A percentile compares a stretch with the other conserved stretches of the same genome.
Evolutionary conservation across 2,329 filamentous ascomycete genomes (phyloP).

Genomic region (Colletotrichum gigasporum): DNA sequence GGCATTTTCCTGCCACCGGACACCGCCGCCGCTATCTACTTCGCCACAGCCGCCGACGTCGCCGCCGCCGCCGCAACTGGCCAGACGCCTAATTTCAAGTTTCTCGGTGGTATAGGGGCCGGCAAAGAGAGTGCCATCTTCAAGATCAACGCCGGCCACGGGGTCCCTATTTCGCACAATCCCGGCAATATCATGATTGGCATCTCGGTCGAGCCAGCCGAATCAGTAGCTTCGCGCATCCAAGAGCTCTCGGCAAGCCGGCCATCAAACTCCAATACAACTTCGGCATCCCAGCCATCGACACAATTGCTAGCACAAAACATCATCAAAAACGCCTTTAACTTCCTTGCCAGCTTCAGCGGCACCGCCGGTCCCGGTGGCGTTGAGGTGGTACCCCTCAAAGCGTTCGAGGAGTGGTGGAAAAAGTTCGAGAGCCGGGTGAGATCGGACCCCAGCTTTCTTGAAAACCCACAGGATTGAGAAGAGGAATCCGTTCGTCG

Average conservation of each 20-base stretch:
- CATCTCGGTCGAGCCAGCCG: slow-evolving; percentile 81
- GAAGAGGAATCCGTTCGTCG: too few species aligned
- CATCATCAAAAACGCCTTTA: slow-evolving; percentile 97
- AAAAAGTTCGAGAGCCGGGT: slow-evolving; percentile 91
- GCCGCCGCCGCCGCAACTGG: slow-evolving; percentile 50
- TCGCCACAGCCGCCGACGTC: slow-evolving; percentile 64
- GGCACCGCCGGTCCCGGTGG: slow-evolving; percentile 68
- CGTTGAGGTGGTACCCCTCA: slow-evolving; percentile 90
- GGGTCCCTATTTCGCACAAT: slow-evolving; percentile 34
- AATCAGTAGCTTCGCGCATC: slow-evolving; percentile 76
- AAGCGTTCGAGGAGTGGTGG: slow-evolving; percentile 98
- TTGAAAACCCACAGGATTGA: slow-evolving; percentile 69
- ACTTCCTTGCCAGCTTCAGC: slow-evolving; percentile 91
- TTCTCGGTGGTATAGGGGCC: slow-evolving; percentile 88
- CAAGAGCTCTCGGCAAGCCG: slow-evolving; percentile 62
- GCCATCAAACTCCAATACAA: slow-evolving; percentile 38
- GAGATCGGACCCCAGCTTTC: slow-evolving; percentile 85
- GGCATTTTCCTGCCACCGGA: slow-evolving; percentile 76
- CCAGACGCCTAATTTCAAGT: slow-evolving; percentile 71
- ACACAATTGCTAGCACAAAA: slow-evolving; percentile 87
- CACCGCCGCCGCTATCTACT: slow-evolving; percentile 90
- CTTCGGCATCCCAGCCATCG: slow-evolving; percentile 53
- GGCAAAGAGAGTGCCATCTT: slow-evolving; percentile 95
- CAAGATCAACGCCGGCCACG: slow-evolving; percentile 64
- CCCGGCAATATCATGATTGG: slow-evolving; percentile 75